Evolutionary conservation across 176 grass and related monocot genomes (phyloP).

Genomic region (Stipa capillata): DNA sequence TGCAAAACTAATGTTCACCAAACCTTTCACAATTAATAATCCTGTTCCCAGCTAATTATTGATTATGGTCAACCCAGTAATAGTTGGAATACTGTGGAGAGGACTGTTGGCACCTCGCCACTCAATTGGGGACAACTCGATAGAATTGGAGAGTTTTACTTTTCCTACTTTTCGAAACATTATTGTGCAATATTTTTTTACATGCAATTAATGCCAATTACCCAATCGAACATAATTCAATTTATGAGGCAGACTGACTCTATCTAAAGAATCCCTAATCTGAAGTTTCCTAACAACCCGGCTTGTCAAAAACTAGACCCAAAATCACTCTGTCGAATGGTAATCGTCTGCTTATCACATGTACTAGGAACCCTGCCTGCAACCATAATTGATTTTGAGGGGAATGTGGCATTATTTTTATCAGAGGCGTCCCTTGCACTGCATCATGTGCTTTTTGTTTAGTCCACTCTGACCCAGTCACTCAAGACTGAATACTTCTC

Average conservation of each 20-base stretch:
- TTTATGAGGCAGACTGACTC: neutral
- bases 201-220: neutral
- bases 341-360: neutral
- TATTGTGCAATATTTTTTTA: slow-evolving; percentile 8
- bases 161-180: neutral
- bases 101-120: neutral
- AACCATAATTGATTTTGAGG: neutral
- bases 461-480: neutral
- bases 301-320: neutral
- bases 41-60: neutral
- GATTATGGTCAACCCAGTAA: neutral
- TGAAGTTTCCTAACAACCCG: neutral
- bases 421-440: neutral
- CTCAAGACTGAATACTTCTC: neutral
- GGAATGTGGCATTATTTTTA: neutral
- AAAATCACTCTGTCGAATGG: neutral
- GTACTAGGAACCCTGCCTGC: neutral
- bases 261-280: neutral
- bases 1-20: neutral
- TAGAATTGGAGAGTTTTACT: neutral
- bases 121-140: neutral
- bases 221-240: neutral
- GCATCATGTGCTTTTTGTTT: neutral
- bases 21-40: neutral
- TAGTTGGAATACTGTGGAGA: neutral